phyloP scores from a whole-genome alignment of 1,284 basidiomycete species.

The Ceratobasidium papillatum region DNA sequence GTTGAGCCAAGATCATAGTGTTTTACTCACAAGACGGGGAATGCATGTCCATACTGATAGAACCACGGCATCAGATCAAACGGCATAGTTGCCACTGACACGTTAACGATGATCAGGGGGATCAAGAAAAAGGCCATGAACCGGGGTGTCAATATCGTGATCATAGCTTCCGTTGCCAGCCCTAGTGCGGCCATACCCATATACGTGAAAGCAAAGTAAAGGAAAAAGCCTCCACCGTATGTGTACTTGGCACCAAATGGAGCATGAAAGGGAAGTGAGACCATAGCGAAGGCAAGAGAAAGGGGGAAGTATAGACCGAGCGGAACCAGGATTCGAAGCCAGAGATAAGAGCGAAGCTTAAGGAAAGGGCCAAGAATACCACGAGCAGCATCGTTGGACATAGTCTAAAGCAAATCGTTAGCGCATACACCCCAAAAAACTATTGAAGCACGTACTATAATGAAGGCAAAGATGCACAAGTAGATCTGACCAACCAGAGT shows the following conservation, averaged over 20 bases:
- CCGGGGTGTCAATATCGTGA: constrained; percentile 43
- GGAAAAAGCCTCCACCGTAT: constrained; percentile 56
- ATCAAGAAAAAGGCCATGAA: constrained; percentile 45
- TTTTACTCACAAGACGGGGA: constrained; percentile 59
- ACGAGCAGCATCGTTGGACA: constrained; percentile 52
- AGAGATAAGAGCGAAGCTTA: constrained; percentile 50
- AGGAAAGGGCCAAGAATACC: constrained; percentile 55
- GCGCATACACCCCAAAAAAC: not conserved
- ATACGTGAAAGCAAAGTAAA: constrained; percentile 53
- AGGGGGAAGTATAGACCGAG: constrained; percentile 51
- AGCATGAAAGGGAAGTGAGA: constrained; percentile 51
- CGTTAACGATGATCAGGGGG: constrained; percentile 58
- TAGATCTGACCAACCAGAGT: constrained; percentile 58
- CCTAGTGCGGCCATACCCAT: constrained; percentile 48
- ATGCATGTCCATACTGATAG: constrained; percentile 55
- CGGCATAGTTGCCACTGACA: constrained; percentile 57
- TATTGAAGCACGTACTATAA: not conserved
- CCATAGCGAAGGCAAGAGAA: constrained; percentile 54
- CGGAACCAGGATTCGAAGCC: constrained; percentile 51
- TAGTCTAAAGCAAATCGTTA: constrained; percentile 51
- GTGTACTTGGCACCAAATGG: constrained; percentile 50
- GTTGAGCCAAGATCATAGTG: no score
- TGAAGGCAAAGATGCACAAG: constrained; percentile 54
- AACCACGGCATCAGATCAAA: constrained; percentile 58
- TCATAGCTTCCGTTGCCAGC: constrained; percentile 52